Conservation (phyloP, 1,284 basidiomycete species). For the Tilletia setariae region DNA sequence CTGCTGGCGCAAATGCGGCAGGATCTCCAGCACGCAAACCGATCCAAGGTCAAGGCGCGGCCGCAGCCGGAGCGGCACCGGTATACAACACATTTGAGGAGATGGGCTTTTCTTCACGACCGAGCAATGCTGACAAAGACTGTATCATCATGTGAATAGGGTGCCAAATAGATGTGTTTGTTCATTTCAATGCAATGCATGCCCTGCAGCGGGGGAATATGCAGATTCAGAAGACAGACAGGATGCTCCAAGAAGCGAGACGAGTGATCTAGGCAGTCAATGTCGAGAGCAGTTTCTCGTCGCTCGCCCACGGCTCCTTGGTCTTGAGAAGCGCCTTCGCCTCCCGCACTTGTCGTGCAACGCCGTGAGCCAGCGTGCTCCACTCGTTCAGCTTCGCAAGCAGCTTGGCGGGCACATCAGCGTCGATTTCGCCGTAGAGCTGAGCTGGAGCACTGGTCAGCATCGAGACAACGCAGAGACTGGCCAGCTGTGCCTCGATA, state of each 20-base stretch:
- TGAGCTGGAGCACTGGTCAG: not conserved
- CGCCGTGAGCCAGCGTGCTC: slow-evolving; percentile 2
- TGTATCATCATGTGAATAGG: slow-evolving; percentile 20
- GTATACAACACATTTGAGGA: slow-evolving; percentile 78
- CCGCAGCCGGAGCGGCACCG: slow-evolving; percentile 48
- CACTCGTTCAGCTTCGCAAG: not conserved
- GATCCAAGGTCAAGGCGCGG: slow-evolving; percentile 18
- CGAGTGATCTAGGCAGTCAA: not conserved
- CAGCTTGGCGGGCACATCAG: not conserved
- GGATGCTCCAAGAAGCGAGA: too few species aligned
- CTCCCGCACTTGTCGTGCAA: not conserved
- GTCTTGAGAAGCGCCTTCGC: not conserved
- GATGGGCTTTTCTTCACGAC: slow-evolving; percentile 75
- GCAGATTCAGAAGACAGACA: too few species aligned
- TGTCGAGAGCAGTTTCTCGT: not conserved
- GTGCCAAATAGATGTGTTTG: not conserved
- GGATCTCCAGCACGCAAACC: slow-evolving; percentile 17
- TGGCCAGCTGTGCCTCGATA: not conserved
- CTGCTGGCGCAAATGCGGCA: slow-evolving; percentile 21
- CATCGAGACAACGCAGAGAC: slow-evolving; percentile 2
- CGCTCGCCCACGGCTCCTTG: not conserved
- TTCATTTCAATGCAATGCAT: not conserved
- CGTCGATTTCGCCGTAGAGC: not conserved
- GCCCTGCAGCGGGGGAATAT: not conserved
- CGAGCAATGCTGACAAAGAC: slow-evolving; percentile 63